Percentiles rank a stretch among this genome's conserved stretches.
phyloP scores from a whole-genome alignment of 768 basidiomycete genomes.

The Collybiopsis confluens region DNA sequence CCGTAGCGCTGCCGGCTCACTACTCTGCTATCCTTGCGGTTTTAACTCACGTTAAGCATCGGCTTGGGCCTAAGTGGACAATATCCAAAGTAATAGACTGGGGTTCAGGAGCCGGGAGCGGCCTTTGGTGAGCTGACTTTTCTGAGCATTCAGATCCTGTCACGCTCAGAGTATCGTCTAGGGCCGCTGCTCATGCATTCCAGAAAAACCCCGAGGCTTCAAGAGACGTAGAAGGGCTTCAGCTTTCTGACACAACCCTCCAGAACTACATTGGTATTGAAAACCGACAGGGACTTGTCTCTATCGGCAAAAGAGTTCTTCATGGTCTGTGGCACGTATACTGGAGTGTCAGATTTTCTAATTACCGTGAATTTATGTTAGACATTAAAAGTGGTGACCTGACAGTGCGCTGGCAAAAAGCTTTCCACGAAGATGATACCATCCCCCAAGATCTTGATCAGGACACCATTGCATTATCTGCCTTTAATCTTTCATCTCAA shows the following conservation, averaged over 20 bases:
- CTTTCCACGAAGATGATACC: conserved; percentile 45
- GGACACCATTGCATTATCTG: conserved; percentile 69
- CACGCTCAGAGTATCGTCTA: conserved; percentile 22
- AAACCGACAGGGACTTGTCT: conserved; percentile 64
- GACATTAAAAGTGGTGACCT: conserved; percentile 44
- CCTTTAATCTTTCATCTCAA: conserved; percentile 81
- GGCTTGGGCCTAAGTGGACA: conserved; percentile 60
- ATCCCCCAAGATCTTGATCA: conserved; percentile 38
- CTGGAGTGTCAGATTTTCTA: conserved; percentile 4
- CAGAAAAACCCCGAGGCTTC: conserved; percentile 30
- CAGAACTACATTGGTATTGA: conserved; percentile 72
- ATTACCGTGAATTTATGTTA: conserved; percentile 20
- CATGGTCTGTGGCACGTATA: conserved; percentile 34
- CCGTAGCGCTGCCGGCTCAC: conserved; percentile 81
- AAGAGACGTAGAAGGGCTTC: conserved; percentile 26
- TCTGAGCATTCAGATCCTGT: neutral
- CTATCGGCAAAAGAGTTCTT: conserved; percentile 63
- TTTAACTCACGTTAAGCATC: conserved; percentile 57
- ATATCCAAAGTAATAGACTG: conserved; percentile 71
- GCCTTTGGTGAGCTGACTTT: conserved; percentile 59
- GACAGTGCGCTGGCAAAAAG: conserved; percentile 50
- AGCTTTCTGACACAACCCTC: conserved; percentile 47
- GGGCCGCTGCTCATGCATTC: conserved; percentile 68
- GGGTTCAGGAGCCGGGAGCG: conserved; percentile 81
- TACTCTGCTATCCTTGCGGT: conserved; percentile 80